These are phyloP conservation scores for Heliamphora exappendiculata DNA, from an alignment of 148 eudicot genomes.

Conservation along the genomic window DNA sequence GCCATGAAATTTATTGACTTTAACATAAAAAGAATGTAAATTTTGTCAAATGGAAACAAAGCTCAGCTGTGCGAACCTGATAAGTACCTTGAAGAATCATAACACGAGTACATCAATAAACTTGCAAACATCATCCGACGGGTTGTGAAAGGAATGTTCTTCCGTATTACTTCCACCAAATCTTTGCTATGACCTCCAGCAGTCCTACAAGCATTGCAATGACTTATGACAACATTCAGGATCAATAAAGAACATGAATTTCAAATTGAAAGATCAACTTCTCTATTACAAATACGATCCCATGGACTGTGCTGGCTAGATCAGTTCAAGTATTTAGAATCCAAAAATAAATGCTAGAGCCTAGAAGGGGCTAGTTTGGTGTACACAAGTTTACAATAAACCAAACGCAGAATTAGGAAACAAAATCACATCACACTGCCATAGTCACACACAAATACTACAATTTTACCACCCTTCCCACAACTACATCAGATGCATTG, in stretches of 20 bases:
- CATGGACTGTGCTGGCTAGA: not conserved
- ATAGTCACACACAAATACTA: not conserved
- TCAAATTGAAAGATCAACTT: not conserved
- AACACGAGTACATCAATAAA: conserved; percentile 38
- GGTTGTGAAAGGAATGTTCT: conserved; percentile 28
- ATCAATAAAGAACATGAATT: not conserved
- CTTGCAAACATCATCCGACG: conserved; percentile 55
- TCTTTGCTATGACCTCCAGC: conserved; percentile 18
- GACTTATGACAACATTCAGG: not conserved
- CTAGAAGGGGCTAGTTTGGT: not conserved
- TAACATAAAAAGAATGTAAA: not conserved
- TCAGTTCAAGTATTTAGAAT: not conserved
- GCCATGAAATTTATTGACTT: not conserved
- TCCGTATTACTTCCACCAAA: conserved; percentile 24
- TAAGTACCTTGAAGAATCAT: conserved; percentile 50
- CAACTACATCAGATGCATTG: not conserved
- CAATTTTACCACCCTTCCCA: not conserved
- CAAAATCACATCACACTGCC: not conserved
- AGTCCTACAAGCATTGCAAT: conserved; percentile 18
- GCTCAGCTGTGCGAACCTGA: conserved; percentile 54
- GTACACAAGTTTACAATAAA: not conserved
- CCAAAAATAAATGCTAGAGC: conserved; percentile 1
- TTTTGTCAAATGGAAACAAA: conserved; percentile 13
- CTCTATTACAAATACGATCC: not conserved
- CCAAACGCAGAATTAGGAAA: not conserved